A percentile compares a stretch with the other conserved stretches of the same genome.
These are phyloP conservation scores for Fusarium circinatum DNA, from an alignment of 2,329 filamentous ascomycete species.

Conservation along the genomic window DNA sequence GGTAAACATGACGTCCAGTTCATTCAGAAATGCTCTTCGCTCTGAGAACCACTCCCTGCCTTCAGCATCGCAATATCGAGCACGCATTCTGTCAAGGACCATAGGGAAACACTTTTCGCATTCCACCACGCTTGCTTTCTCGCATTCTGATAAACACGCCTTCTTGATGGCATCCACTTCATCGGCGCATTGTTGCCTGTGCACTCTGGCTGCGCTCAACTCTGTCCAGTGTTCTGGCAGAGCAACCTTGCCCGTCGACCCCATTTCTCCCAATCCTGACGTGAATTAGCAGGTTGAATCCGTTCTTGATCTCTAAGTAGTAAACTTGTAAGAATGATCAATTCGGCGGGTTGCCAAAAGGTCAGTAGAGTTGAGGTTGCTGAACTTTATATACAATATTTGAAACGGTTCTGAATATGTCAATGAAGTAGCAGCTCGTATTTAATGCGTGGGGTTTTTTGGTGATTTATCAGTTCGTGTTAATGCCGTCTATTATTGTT, in stretches of 20 bases:
- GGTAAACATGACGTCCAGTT: conserved; percentile 60
- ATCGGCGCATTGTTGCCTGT: conserved; percentile 51
- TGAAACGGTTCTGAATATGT: not conserved
- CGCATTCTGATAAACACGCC: conserved; percentile 56
- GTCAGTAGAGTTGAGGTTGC: not conserved
- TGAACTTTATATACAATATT: not conserved
- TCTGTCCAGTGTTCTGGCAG: conserved; percentile 55
- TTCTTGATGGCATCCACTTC: conserved; percentile 56
- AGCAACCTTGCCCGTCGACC: conserved; percentile 37
- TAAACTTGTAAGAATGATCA: not conserved
- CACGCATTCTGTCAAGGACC: conserved; percentile 57
- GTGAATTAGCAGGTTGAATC: not conserved
- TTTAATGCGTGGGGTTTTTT: not conserved
- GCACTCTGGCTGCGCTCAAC: conserved; percentile 47
- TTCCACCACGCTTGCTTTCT: conserved; percentile 54
- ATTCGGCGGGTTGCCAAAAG: not conserved
- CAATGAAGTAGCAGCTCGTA: not conserved
- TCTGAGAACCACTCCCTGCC: conserved; percentile 63
- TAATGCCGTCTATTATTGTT: conserved; percentile 21
- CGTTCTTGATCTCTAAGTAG: not conserved
- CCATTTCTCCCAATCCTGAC: conserved; percentile 31
- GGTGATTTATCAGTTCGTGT: not conserved
- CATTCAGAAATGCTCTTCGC: conserved; percentile 59
- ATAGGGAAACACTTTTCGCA: conserved; percentile 61
- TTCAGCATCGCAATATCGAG: conserved; percentile 49